Evolutionary conservation across 1,284 basidiomycete genomes (phyloP).

Genomic region (Ceratobasidium sp.): DNA sequence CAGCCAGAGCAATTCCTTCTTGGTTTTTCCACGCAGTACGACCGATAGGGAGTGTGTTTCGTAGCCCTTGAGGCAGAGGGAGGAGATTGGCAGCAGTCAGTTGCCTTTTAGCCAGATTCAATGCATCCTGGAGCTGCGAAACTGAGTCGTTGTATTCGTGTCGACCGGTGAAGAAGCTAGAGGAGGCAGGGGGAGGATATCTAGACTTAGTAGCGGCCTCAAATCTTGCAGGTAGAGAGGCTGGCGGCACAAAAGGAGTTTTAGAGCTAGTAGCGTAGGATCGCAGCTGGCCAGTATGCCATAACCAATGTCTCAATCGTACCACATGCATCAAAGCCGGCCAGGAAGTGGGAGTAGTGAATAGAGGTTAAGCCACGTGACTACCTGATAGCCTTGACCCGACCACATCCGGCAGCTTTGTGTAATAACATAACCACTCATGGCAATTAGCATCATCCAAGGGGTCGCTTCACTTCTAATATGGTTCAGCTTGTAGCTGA

Average conservation of each 20-base stretch:
- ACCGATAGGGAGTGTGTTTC: slow-evolving; percentile 70
- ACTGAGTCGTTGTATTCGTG: slow-evolving; percentile 82
- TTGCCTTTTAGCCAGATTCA: slow-evolving; percentile 68
- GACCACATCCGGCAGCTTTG: slow-evolving; percentile 15
- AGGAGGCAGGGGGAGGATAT: slow-evolving; percentile 61
- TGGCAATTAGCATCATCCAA: slow-evolving; percentile 1
- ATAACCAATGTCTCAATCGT: slow-evolving; percentile 17
- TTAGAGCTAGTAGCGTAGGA: slow-evolving; percentile 28
- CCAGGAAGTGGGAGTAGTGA: slow-evolving; percentile 4
- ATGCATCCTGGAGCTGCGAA: slow-evolving; percentile 74
- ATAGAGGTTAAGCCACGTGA: slow-evolving; percentile 20
- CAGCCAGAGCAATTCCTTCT: slow-evolving; percentile 68
- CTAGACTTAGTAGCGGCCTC: not conserved
- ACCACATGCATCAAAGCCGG: slow-evolving; percentile 27
- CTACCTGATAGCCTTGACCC: no score
- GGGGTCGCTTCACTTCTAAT: not conserved
- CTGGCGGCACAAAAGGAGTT: slow-evolving; percentile 30
- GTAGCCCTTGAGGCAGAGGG: slow-evolving; percentile 70
- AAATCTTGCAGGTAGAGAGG: slow-evolving; percentile 21
- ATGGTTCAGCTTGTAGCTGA: slow-evolving; percentile 1
- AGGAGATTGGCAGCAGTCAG: slow-evolving; percentile 78
- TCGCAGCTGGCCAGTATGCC: slow-evolving; percentile 13
- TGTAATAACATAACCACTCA: not conserved
- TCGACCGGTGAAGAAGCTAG: slow-evolving; percentile 90
- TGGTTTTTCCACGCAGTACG: slow-evolving; percentile 77